These are phyloP conservation scores for Fonsecaea monophora DNA, from an alignment of 2,329 filamentous ascomycete genomes.

Conservation along the genomic window DNA sequence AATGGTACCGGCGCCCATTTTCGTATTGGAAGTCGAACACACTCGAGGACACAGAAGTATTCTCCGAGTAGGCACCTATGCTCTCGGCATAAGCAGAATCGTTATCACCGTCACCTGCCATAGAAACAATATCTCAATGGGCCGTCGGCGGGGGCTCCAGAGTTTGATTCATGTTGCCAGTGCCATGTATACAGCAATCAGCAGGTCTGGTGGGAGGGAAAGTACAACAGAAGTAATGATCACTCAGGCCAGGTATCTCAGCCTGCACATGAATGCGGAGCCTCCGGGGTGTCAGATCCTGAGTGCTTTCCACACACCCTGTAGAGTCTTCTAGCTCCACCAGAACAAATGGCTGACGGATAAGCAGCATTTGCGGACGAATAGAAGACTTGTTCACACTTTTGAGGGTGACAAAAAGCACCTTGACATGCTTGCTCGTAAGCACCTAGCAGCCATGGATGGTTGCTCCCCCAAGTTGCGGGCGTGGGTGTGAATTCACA, in stretches of 20 bases:
- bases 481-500: background rate
- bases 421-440: background rate
- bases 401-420: background rate
- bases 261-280: background rate
- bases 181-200: background rate
- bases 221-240: background rate
- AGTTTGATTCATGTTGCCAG: background rate
- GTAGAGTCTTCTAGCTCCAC: background rate
- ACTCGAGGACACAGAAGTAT: constrained; percentile 41
- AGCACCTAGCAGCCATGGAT: background rate
- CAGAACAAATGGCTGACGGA: background rate
- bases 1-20: constrained; percentile 40
- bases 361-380: background rate
- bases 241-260: background rate
- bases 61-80: constrained; percentile 24
- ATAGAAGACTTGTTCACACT: constrained; percentile 2
- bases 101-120: constrained; percentile 23
- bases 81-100: constrained; percentile 36
- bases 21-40: constrained; percentile 48
- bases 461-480: background rate
- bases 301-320: background rate
- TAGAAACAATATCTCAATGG: background rate
- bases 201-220: background rate
- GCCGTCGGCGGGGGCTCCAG: background rate
- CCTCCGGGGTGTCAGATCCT: background rate